Evolutionary conservation across 768 basidiomycete species (phyloP), one percentile per base, ranked within the genome.

Genomic region (Ramaria rubella): DNA sequence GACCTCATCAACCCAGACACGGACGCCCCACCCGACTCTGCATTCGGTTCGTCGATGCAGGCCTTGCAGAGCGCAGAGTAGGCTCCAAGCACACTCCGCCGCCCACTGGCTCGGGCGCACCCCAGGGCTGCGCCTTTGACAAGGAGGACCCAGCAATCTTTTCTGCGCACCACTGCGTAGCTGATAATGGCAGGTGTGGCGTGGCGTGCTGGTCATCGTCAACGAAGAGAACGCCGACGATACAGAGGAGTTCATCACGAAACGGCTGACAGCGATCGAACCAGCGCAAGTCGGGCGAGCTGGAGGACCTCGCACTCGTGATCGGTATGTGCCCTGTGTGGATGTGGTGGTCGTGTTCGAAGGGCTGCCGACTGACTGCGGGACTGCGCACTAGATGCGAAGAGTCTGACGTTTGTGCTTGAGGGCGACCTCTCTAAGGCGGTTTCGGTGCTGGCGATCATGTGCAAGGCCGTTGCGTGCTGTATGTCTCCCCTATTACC

Each of bases 381-480:
- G n/a, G n/a, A n/a, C n/a, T n/a, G 42, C 26, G 15, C 4, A 46
- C 4, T 64, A 95, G 94, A 99, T 65, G 96, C 96, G 36, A 98
- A 96, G 73, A 97, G 93, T 63, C 73, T 99, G 21, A 82, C 82
- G 1, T 98, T 82, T 68, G 96, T 96, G 1, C 74, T 99, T 49
- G 93, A 98, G 67, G 97, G 96, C 71, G 90, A 90, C 21, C 71
- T 94, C 5, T 90, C 91, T 21, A 88, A 89, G 65, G 78, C 78
- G 5, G 97, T 99, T 75, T 77, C 97, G 55, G 96, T 98, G 68
- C 74, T 99, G 36, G 95, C 95, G 1, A 83, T 97, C 62, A 86
- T 98, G 86, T 99, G 96, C 77, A 97, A 97, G 65, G 95, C 96
- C 29, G 96, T 98, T 49, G 87, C 98, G 34, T 98, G 95, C 70